Base-by-base conservation (phyloP, 2,329 filamentous ascomycete species). In the Cladophialophora psammophila region DNA sequence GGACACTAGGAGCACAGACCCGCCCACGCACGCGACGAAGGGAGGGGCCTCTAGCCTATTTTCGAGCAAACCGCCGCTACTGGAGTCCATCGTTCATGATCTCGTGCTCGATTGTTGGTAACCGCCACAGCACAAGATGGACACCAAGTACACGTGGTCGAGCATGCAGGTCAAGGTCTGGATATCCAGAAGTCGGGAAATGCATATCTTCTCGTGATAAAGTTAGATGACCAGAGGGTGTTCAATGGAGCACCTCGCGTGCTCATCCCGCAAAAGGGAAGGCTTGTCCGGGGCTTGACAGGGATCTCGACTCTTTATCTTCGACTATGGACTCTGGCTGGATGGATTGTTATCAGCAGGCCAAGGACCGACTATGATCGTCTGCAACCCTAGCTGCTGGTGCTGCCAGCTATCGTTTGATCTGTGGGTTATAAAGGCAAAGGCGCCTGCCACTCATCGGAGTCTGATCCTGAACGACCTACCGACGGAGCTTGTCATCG, bases 261-360 rank as follows among this genome's bases (percentile, higher is more conserved):
- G 32, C 48, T 62, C 63, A 55, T 62, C 57, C 68, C 66, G n/a
- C 32, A 68, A 48, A 18, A 48, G 57, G 68, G 10, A 70, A 63
- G 55, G 68, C 45, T 54, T 57, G 20, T 31, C 54, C 31, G 60
- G 55, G 9, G 48, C 65, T 65, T 52, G 61, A 69, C 65, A 52
- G 56, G 64, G 64, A 48, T 61, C 45, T 54, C 35, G 48, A 36
- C 42, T 55, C 62, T 60, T 69, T 67, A 67, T 67, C 68, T 65
- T 61, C 56, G 18, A 54, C 45, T 38, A 18, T 45, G 56, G 60
- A 57, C 50, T 52, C 40, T 58, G 48, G 20, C 35, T 63, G 63
- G 13, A 15, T 50, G 42, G 35, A 20, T 48, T 48, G 68, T 63
- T 69, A 69, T 69, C 68, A 61, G 57, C 48, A 54, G 5, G 15